Percentiles rank a stretch among this genome's conserved stretches.
Conservation (phyloP, 208 protist genomes). For the Vickermania ingenoplastis region DNA sequence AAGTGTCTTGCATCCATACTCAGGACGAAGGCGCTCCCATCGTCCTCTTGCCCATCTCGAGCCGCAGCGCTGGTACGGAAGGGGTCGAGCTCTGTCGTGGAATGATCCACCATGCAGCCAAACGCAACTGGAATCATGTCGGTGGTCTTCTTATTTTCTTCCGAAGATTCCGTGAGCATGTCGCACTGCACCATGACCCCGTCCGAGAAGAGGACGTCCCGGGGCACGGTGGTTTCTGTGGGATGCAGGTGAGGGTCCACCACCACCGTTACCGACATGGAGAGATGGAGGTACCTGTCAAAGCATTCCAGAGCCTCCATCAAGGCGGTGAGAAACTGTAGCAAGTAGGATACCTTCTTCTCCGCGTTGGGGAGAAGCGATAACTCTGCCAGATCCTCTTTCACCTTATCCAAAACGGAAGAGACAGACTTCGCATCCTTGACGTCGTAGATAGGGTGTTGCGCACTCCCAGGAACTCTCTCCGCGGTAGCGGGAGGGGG, state of each 20-base stretch:
- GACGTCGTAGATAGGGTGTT: not conserved
- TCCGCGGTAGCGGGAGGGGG: not conserved
- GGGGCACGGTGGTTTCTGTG: constrained; percentile 17
- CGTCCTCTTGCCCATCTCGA: too few relatives aligned
- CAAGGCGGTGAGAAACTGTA: constrained; percentile 26
- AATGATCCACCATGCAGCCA: constrained; percentile 60
- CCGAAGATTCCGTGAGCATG: not conserved
- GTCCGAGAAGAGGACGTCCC: constrained; percentile 14
- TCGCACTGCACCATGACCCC: constrained; percentile 38
- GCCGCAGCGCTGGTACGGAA: not conserved
- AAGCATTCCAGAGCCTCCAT: constrained; percentile 36
- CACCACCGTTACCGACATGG: constrained; percentile 25
- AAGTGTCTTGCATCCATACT: constrained; percentile 25
- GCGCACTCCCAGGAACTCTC: too few relatives aligned
- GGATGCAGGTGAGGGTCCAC: constrained; percentile 43
- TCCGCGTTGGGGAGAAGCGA: not conserved
- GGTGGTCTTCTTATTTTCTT: constrained; percentile 1
- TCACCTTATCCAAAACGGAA: not conserved
- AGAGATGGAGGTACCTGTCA: constrained; percentile 22
- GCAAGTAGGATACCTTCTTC: constrained; percentile 36
- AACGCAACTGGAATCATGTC: constrained; percentile 38
- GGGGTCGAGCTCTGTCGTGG: constrained; percentile 11
- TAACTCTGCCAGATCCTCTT: not conserved
- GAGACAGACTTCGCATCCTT: not conserved
- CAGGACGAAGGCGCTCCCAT: constrained; percentile 25